Conservation (phyloP, 73 alveolate genomes). For the Stentor coeruleus region DNA sequence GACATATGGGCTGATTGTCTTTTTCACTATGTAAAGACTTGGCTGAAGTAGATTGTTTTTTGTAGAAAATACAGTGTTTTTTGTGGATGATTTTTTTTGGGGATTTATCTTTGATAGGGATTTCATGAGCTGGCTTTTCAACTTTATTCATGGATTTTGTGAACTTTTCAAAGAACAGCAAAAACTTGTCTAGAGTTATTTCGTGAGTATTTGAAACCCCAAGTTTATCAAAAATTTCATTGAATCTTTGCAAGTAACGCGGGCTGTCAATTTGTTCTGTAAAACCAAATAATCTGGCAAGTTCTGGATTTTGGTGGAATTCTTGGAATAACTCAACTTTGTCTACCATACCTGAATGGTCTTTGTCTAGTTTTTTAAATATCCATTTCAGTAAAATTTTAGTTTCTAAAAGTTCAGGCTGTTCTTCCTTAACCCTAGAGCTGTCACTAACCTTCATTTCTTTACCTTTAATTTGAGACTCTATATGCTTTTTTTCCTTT, state of each 20-base stretch:
- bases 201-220: not conserved
- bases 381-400: not conserved
- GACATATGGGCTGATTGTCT: not conserved
- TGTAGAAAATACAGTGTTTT: too few relatives aligned
- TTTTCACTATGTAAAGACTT: not conserved
- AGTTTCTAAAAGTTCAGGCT: too few relatives aligned
- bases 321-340: constrained; percentile 6
- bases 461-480: not conserved
- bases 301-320: constrained; percentile 4
- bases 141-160: too few relatives aligned
- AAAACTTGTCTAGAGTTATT: not conserved
- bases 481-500: not conserved
- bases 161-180: not conserved
- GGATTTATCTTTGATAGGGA: not conserved
- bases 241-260: not conserved
- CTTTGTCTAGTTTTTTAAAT: constrained; percentile 8
- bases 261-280: not conserved
- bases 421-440: too few relatives aligned
- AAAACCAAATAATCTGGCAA: constrained; percentile 14
- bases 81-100: not conserved
- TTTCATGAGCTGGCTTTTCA: too few relatives aligned
- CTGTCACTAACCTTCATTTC: too few relatives aligned
- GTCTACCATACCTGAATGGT: constrained; percentile 12
- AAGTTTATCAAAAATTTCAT: not conserved
- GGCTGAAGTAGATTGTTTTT: not conserved